Evolutionary conservation across 352 stramenopile species (phyloP).

Genomic region (Hyphochytrium catenoides): DNA sequence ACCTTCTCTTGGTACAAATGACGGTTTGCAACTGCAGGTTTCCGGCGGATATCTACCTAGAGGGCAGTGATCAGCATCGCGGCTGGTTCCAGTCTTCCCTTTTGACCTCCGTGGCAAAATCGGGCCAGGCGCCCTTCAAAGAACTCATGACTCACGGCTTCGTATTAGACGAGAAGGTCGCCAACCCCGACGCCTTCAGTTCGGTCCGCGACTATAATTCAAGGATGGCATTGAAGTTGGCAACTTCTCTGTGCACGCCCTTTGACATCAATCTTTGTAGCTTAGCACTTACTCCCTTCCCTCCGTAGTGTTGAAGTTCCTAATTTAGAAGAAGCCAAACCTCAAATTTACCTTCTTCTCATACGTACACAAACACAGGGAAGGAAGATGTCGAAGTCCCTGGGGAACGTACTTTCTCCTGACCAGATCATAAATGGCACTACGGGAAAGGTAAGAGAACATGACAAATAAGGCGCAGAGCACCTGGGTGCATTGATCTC

Average conservation of each 20-base stretch:
- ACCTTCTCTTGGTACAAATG: no score
- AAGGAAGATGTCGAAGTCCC: conserved; percentile 96
- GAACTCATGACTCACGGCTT: conserved; percentile 95
- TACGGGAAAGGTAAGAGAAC: conserved; percentile 15
- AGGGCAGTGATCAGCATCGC: conserved; percentile 89
- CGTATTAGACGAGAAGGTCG: conserved; percentile 76
- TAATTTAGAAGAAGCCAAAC: no score
- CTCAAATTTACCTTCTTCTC: no score
- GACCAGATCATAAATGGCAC: conserved; percentile 82
- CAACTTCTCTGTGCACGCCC: no score
- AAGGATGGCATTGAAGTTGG: no score
- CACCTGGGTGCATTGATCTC: neutral
- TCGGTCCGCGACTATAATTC: no score
- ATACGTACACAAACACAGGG: no score
- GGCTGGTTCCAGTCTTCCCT: conserved; percentile 98
- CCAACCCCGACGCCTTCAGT: no score
- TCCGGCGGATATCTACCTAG: conserved; percentile 82
- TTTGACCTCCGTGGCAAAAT: conserved; percentile 69
- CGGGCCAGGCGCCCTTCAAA: conserved; percentile 72
- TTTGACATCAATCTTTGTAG: no score
- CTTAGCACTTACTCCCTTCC: no score
- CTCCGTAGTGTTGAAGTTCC: no score
- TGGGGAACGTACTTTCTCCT: conserved; percentile 88
- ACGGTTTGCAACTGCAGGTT: conserved; percentile 25
- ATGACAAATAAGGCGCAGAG: neutral